Conservation (phyloP, 106 monocot species). For the Ottelia alismoides region DNA sequence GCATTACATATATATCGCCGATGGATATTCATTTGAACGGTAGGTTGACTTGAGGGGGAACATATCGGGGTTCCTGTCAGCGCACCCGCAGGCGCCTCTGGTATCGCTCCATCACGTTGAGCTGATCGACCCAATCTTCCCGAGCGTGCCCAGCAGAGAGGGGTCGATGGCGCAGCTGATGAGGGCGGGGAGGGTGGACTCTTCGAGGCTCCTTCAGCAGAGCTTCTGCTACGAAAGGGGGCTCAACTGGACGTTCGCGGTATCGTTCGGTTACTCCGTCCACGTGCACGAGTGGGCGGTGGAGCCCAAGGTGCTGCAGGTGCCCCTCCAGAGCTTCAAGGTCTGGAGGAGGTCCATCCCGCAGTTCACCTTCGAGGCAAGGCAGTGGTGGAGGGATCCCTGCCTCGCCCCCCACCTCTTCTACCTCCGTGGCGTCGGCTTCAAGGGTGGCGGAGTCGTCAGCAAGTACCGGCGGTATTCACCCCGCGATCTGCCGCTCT, state of each 20-base stretch:
- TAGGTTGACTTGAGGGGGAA: not conserved
- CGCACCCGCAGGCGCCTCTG: not conserved
- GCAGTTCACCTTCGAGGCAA: not conserved
- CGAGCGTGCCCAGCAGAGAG: not conserved
- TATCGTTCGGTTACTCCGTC: not conserved
- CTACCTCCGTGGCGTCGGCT: not conserved
- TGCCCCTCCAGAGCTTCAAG: not conserved
- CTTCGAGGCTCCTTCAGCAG: not conserved
- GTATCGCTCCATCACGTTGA: not conserved
- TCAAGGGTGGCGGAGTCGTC: not conserved
- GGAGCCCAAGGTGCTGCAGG: not conserved
- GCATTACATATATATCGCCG: not conserved
- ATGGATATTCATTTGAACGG: not conserved
- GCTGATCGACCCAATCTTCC: constrained; percentile 1
- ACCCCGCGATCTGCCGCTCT: not conserved
- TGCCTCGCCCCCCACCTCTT: not conserved
- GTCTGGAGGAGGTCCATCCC: not conserved
- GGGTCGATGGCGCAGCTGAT: not conserved
- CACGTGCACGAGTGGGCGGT: not conserved
- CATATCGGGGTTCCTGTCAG: not conserved
- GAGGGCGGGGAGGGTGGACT: not conserved
- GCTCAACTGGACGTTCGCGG: not conserved
- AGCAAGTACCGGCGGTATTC: not conserved
- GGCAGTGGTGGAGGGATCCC: not conserved
- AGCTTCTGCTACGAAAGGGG: not conserved